Base-by-base conservation (phyloP, 148 eudicot species). In the Camellia granthamiana region DNA sequence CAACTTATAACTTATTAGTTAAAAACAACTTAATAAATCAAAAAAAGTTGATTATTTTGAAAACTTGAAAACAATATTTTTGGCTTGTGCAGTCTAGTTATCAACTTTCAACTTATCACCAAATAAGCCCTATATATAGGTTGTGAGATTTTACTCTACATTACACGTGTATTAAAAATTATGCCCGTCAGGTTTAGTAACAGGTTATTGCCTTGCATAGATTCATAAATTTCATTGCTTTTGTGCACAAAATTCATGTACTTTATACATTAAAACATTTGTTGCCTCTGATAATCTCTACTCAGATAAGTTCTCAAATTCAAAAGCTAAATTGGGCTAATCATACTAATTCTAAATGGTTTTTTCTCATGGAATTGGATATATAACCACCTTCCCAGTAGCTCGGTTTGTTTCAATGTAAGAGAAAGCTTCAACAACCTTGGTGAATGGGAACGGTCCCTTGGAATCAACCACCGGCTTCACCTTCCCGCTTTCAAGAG, bases 331-430 rank as follows among this genome's bases (percentile, higher is more conserved):
- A 18, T 62, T 23, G 72, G 56, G 54, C 21, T 49, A 30, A 30
- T 30, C 1, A 60, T 59, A 51, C 3, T 74, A 51, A 41, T 58
- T 66, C 21, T 30, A 30, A 30, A 15, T 9, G 14, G 51, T 46
- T 56, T 12, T 23, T 74, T 59, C 43, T 89, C 85, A 90, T 18
- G 93, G 84, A 59, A 96, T 91, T n/a, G 99, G 99, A 83, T 90
- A 81, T 79, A 96, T 83, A 83, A 93, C 95, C 38, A 96, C 92
- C 82, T 96, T 96, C 30, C 99, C 99, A 38, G 91, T 91, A 71
- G 99, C 98, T 49, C 97, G 86, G 77, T 86, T 86, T 55, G 98
- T 88, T 86, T 93, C 99, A 60, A 96, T 87, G 85, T 93, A 90
- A 7, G 92, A 78, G 81, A 93, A 96, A 70, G 98, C 98, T 75